Conservation (phyloP, 495 filamentous ascomycete species). For the Xylaria scruposa region DNA sequence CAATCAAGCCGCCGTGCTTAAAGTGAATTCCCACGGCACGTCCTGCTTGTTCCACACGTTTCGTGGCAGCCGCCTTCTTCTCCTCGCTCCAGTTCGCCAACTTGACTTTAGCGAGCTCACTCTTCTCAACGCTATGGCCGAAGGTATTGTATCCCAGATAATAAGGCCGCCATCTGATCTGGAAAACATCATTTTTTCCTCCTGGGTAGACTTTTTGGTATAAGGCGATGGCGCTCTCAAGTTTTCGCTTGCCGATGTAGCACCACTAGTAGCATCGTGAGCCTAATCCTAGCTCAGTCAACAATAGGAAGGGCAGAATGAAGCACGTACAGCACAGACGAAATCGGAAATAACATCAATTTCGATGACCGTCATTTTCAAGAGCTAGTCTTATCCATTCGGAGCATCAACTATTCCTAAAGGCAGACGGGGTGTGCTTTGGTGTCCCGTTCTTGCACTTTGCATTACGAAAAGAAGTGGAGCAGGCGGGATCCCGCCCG, state of each 20-base stretch:
- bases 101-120: constrained; percentile 13
- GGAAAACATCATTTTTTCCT: not conserved
- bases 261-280: constrained; percentile 10
- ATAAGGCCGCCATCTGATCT: constrained; percentile 5
- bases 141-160: constrained; percentile 10
- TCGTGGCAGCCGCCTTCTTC: not conserved
- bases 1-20: constrained; percentile 5
- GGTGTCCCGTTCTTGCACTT: not conserved
- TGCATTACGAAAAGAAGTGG: not conserved
- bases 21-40: constrained; percentile 17
- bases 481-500: not conserved
- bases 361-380: constrained; percentile 1
- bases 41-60: constrained; percentile 16
- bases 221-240: not conserved
- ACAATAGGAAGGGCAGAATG: not conserved
- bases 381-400: not conserved
- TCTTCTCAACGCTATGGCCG: constrained; percentile 9
- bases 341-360: constrained; percentile 9
- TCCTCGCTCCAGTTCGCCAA: constrained; percentile 7
- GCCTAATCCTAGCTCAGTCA: not conserved
- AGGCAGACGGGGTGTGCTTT: no score
- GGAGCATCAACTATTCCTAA: no score
- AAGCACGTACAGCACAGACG: constrained; percentile 13
- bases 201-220: constrained; percentile 21
- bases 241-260: constrained; percentile 7